Conservation (phyloP, 805 yeast species). For the Candida jianshihensis region DNA sequence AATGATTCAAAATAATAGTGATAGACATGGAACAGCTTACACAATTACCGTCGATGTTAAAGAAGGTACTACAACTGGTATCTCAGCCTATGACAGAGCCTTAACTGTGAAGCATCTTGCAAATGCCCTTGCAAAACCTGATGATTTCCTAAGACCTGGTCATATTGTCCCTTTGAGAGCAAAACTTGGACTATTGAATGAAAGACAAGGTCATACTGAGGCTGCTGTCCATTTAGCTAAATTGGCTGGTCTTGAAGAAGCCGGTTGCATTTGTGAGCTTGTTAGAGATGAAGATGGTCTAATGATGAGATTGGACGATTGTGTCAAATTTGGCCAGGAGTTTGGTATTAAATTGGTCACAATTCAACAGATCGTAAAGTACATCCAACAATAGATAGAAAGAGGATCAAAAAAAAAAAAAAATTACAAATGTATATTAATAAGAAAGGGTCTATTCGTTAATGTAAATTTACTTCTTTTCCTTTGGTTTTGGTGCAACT, state of each 20-base stretch:
- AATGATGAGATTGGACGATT: conserved; percentile 92
- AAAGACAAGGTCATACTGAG: conserved; percentile 94
- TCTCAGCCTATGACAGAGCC: conserved; percentile 90
- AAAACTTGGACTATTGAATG: conserved; percentile 70
- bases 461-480: conserved; percentile 7
- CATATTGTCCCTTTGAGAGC: conserved; percentile 93
- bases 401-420: not conserved
- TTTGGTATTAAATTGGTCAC: conserved; percentile 66
- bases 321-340: conserved; percentile 58
- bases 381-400: conserved; percentile 27
- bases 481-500: conserved; percentile 59
- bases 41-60: conserved; percentile 84
- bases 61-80: conserved; percentile 94
- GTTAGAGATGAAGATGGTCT: conserved; percentile 90
- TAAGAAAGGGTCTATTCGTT: no score
- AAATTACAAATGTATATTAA: not conserved
- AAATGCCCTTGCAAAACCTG: conserved; percentile 44
- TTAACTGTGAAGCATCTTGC: conserved; percentile 73
- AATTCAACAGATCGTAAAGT: conserved; percentile 63
- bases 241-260: conserved; percentile 74
- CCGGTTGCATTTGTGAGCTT: conserved; percentile 88
- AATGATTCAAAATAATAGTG: conserved; percentile 50
- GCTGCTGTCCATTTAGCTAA: conserved; percentile 87
- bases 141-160: conserved; percentile 84
- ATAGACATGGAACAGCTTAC: conserved; percentile 95